Conservation (phyloP, 139 green algal species). For the Tetratostichococcus sp. region DNA sequence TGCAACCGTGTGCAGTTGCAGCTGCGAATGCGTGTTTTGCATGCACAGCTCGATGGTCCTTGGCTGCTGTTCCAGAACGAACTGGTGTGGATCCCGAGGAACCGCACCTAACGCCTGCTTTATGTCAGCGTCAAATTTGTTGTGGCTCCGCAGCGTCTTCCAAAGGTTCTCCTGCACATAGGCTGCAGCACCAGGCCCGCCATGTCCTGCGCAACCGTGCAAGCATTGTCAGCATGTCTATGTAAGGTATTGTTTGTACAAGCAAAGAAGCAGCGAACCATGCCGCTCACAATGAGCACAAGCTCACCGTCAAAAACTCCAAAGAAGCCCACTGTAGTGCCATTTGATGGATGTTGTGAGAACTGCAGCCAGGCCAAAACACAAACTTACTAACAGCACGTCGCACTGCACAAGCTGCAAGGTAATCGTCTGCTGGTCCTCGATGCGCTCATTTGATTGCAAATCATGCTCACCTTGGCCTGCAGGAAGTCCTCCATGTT, state of each 20-base stretch:
- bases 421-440: no score
- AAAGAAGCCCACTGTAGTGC: slow-evolving; percentile 72
- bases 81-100: background rate
- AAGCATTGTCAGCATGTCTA: background rate
- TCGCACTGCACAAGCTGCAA: no score
- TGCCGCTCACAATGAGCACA: background rate
- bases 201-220: slow-evolving; percentile 66
- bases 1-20: no score
- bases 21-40: no score
- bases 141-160: slow-evolving; percentile 69
- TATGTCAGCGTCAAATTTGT: slow-evolving; percentile 58
- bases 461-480: slow-evolving; percentile 50
- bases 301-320: slow-evolving; percentile 91
- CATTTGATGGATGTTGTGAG: slow-evolving; percentile 9
- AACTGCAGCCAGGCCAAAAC: slow-evolving; percentile 14
- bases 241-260: no score
- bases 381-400: background rate
- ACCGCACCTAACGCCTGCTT: slow-evolving; percentile 49
- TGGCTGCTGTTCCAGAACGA: no score
- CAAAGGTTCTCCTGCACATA: slow-evolving; percentile 86
- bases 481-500: slow-evolving; percentile 82
- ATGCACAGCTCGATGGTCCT: no score
- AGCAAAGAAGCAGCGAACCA: background rate
- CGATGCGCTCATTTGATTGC: no score
- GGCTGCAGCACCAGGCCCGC: slow-evolving; percentile 75